Evolutionary conservation across 495 filamentous ascomycete genomes (phyloP), one percentile per base, ranked within the genome.

Genomic region (Daldinia childiae): DNA sequence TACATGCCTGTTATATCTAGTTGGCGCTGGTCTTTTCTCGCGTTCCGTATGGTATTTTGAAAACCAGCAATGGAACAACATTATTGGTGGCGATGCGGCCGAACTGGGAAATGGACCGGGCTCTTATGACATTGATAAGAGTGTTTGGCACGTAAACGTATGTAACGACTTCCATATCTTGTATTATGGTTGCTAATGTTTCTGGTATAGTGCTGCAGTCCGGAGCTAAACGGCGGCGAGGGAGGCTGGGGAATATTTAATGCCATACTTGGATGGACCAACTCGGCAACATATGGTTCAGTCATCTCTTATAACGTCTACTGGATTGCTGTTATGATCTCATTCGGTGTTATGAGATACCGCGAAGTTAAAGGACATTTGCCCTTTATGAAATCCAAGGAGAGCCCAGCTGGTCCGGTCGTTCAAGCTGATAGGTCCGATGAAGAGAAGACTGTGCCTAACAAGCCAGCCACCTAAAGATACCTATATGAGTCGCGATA

Each of bases 241-340:
- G 93, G 93, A n/a, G 93, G 93, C 26, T 98, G 94, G 94, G 93
- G 93, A 50, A 87, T 97, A 75, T 96, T 97, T 84, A 96, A 95
- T 68, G 89, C 92, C 17, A 80, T 89, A 56, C 77, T 93, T 8
- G 94, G 94, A 24, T 98, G 94, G 94, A 87, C 89, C 64, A 97
- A 97, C 79, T 92, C 91, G 0, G 94, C 93, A 1, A 95, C 93
- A 0, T 93, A 95, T 62, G 92, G 89, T 54, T 90, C 89, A 0
- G 91, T 95, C 41, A 88, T 98, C 65, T 88, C 90, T 4, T 98
- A 98, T 81, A 96, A 97, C 74, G 27, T 96, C 4, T 98, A 97
- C 82, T 98, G 87, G 92, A 79, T 97, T 29, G 79, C 79, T 12
- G 84, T 93, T 45, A 91, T 92, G 52, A 51, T 83, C 26, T 82